phyloP scores from a whole-genome alignment of 148 eudicot species.

The Camellia lanceoleosa region DNA sequence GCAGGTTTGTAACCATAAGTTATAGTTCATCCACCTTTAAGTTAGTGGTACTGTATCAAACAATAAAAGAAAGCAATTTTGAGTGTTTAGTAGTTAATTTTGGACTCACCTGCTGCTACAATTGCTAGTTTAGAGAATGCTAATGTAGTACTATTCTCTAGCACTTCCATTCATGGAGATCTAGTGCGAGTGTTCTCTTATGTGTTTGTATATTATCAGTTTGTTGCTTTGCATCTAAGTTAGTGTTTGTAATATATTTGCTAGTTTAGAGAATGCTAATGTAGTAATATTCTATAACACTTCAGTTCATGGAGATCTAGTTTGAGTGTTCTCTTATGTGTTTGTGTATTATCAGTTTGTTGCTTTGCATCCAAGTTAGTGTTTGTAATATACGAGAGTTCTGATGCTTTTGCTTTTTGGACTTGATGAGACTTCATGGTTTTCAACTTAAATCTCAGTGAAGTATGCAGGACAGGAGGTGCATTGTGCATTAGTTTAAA shows the following conservation, averaged over 20 bases:
- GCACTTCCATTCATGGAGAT: too few species aligned
- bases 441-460: not conserved
- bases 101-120: too few species aligned
- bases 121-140: too few species aligned
- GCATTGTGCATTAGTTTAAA: constrained; percentile 5
- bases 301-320: not conserved
- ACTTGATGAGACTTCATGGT: not conserved
- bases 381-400: not conserved
- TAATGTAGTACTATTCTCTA: too few species aligned
- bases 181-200: too few species aligned
- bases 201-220: not conserved
- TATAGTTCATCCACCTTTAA: not conserved
- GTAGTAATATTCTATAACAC: not conserved
- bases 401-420: not conserved
- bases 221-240: not conserved
- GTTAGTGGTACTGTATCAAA: not conserved
- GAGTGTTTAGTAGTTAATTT: too few species aligned
- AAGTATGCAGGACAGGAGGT: not conserved
- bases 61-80: too few species aligned
- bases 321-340: not conserved
- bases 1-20: not conserved
- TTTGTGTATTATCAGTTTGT: not conserved
- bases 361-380: not conserved
- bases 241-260: not conserved
- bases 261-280: not conserved